Evolutionary conservation across 1,139 yeast genomes (phyloP).

Genomic region (Suhomyces taliae): DNA sequence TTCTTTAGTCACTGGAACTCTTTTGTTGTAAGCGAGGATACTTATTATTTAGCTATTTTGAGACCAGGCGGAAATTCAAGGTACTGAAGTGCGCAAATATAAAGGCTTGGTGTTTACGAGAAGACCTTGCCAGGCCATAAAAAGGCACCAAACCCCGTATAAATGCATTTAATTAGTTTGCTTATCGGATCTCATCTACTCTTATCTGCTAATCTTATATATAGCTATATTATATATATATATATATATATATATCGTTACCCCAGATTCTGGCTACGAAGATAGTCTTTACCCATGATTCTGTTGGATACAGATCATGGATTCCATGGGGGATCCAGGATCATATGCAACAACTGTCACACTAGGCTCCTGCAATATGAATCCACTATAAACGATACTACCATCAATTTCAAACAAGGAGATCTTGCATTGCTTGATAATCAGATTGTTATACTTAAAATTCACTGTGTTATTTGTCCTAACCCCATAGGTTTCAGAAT

Average conservation of each 20-base stretch:
- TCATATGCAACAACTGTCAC: slow-evolving; percentile 16
- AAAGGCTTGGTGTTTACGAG: neutral
- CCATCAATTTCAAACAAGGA: slow-evolving; percentile 2
- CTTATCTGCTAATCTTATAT: neutral
- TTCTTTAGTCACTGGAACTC: no score
- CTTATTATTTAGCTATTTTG: neutral
- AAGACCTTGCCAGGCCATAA: neutral
- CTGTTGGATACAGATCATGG: neutral
- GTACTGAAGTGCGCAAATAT: neutral
- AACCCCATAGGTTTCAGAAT: slow-evolving; percentile 19
- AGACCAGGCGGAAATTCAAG: neutral
- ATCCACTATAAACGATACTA: neutral
- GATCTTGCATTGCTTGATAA: slow-evolving; percentile 6
- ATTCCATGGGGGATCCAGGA: neutral
- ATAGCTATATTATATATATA: neutral
- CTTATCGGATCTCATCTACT: neutral
- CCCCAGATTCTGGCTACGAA: neutral
- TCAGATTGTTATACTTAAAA: slow-evolving; percentile 9
- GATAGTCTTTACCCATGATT: neutral
- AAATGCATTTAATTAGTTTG: neutral
- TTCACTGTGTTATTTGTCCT: slow-evolving; percentile 16
- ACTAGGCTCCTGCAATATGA: slow-evolving; percentile 11
- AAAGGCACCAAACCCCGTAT: neutral
- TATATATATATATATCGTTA: no score
- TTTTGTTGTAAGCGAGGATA: neutral